phyloP scores from a whole-genome alignment of 371 early-diverging fungal genomes.

The Saksenaea oblongispora region DNA sequence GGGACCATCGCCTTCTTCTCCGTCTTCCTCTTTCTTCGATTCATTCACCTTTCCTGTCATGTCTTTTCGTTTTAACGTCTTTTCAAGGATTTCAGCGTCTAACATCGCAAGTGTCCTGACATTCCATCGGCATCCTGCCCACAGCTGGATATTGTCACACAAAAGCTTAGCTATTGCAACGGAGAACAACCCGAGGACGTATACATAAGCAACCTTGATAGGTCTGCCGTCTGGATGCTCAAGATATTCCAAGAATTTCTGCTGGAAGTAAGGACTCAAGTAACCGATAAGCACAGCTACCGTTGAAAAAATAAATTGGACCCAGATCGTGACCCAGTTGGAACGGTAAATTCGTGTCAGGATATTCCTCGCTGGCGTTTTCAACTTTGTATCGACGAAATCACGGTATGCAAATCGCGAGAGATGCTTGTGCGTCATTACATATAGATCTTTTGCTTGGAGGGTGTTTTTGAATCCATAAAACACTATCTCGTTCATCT shows the following conservation, averaged over 20 bases:
- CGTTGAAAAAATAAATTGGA: conserved; percentile 38
- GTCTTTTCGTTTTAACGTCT: conserved; percentile 51
- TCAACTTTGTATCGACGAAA: conserved; percentile 13
- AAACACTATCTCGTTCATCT: conserved; percentile 34
- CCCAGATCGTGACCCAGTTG: conserved; percentile 26
- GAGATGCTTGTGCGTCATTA: conserved; percentile 34
- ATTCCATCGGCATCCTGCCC: conserved; percentile 52
- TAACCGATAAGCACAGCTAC: conserved; percentile 30
- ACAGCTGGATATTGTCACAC: conserved; percentile 42
- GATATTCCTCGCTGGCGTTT: background rate
- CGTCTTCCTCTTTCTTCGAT: conserved; percentile 20
- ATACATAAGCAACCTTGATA: conserved; percentile 40
- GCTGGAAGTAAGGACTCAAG: conserved; percentile 46
- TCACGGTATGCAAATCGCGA: conserved; percentile 27
- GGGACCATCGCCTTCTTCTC: conserved; percentile 12
- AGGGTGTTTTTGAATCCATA: conserved; percentile 29
- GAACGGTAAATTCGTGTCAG: conserved; percentile 26
- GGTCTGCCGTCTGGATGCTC: conserved; percentile 27
- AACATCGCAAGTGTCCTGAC: conserved; percentile 47
- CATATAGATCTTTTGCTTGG: conserved; percentile 27
- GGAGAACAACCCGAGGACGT: conserved; percentile 46
- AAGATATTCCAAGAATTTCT: conserved; percentile 43
- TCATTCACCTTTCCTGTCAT: conserved; percentile 40
- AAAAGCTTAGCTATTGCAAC: conserved; percentile 38
- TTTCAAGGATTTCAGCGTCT: conserved; percentile 54